Conservation (phyloP, 345 rosid genomes). For the Microthlaspi erraticum region DNA sequence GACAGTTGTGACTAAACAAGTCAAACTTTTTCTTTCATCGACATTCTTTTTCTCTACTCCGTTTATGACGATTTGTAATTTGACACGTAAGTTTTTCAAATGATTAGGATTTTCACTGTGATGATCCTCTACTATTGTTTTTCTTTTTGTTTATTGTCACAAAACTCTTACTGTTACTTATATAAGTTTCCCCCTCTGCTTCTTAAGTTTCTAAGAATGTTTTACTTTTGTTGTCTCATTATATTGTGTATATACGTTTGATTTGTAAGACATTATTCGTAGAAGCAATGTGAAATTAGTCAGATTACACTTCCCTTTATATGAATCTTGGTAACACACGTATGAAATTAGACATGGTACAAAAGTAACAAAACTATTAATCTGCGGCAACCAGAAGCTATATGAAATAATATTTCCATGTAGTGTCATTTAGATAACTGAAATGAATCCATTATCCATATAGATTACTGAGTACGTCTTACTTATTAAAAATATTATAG, state of each 20-base stretch:
- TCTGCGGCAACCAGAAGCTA: not conserved
- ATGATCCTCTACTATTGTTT: conserved; percentile 5
- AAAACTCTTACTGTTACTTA: not conserved
- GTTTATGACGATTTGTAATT: conserved; percentile 26
- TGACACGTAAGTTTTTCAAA: conserved; percentile 44
- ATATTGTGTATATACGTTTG: not conserved
- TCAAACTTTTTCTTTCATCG: conserved; percentile 44
- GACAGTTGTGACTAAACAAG: conserved; percentile 63
- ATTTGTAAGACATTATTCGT: not conserved
- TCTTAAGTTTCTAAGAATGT: not conserved
- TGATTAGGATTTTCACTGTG: conserved; percentile 39
- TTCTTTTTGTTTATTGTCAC: not conserved
- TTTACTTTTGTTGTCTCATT: not conserved
- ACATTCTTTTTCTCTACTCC: conserved; percentile 30
- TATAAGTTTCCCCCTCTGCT: not conserved
- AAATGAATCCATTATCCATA: conserved; percentile 11
- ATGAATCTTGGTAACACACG: too few relatives aligned
- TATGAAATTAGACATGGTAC: not conserved
- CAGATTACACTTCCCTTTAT: too few relatives aligned
- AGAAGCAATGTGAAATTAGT: too few relatives aligned
- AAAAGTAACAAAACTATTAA: not conserved
- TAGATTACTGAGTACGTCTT: not conserved
- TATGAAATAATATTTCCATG: not conserved
- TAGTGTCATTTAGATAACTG: not conserved
- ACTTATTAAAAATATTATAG: not conserved